Evolutionary conservation across 2,329 filamentous ascomycete species (phyloP), one percentile per base, ranked within the genome.

Genomic region (Tolypocladium amazonense): DNA sequence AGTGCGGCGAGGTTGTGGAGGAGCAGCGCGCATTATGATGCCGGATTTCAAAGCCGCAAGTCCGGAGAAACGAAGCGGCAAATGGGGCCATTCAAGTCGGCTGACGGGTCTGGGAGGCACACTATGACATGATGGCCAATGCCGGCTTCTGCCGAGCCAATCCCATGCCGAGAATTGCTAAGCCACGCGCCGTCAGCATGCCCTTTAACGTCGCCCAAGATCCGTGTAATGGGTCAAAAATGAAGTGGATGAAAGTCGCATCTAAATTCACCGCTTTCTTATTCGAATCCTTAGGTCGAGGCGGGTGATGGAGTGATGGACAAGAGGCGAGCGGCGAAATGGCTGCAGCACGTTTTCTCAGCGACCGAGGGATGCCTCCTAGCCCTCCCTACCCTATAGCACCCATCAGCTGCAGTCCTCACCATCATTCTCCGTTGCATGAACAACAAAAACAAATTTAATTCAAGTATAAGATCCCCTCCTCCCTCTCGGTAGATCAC

Each of bases 141-240:
- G 64, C 73, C 73, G 71, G 66, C 59, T 65, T 67, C 62, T 59
- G 62, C 69, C 70, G 72, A 67, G 61, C 75, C 74, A 77, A 77
- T 77, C 67, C 73, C 57, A 56, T 18, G 1, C 15, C 20, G 18
- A 56, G 62, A 60, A 71, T 74, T 74, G 68, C 66, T 73, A 68
- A 73, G 67, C 54, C 27, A 12, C 7, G 9, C 1, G 18, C 23
- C 1, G 20, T n/a, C 39, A n/a, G 39, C 25, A 23, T 1, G 3
- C 33, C 27, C 47, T 2, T 50, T 33, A 7, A 30, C 20, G 18
- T 33, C 47, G 12, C 27, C 27, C 18, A 52, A 2, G 47, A 25
- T 30, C 25, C 18, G 7, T 50, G 43, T 1, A 18, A 27, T 15
- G 23, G 8, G 43, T 30, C 15, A 50, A 47, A n/a, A 27, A 20